Conservation (phyloP, 306 rosid species). For the Citrullus colocynthis region DNA sequence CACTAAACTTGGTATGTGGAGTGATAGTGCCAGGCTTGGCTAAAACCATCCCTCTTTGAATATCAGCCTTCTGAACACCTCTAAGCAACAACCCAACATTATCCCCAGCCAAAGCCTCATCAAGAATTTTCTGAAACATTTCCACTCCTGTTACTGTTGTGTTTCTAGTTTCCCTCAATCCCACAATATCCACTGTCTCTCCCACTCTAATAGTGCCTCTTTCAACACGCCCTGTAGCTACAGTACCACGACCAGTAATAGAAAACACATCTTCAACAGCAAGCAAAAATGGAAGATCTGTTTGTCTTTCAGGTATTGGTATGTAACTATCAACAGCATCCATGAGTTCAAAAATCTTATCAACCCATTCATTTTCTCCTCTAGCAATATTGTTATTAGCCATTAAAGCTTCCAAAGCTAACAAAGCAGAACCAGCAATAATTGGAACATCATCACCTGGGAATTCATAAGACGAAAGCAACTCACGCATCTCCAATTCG, state of each 20-base stretch:
- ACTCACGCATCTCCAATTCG: conserved; percentile 73
- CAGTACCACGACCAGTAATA: conserved; percentile 81
- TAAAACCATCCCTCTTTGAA: conserved; percentile 90
- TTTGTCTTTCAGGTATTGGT: conserved; percentile 68
- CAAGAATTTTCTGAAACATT: conserved; percentile 82
- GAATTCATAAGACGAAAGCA: conserved; percentile 59
- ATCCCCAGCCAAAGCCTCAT: conserved; percentile 79
- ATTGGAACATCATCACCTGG: conserved; percentile 87
- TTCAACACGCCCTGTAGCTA: conserved; percentile 78
- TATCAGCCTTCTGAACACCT: conserved; percentile 70
- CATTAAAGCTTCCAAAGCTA: conserved; percentile 74
- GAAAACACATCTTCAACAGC: conserved; percentile 79
- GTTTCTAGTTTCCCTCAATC: conserved; percentile 56
- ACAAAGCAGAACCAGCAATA: conserved; percentile 58
- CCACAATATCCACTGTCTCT: conserved; percentile 59
- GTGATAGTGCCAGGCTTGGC: conserved; percentile 76
- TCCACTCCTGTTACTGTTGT: conserved; percentile 82
- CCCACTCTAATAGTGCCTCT: conserved; percentile 59
- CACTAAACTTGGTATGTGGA: conserved; percentile 71
- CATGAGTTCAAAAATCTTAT: conserved; percentile 75
- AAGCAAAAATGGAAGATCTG: conserved; percentile 58
- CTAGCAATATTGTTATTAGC: conserved; percentile 44
- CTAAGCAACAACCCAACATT: conserved; percentile 80
- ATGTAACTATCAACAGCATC: conserved; percentile 63
- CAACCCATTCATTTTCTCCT: conserved; percentile 69